A percentile compares a stretch with the other conserved stretches of the same genome.
Conservation (phyloP, 176 grass and related monocot species). For the Rhynchospora tenuis region DNA sequence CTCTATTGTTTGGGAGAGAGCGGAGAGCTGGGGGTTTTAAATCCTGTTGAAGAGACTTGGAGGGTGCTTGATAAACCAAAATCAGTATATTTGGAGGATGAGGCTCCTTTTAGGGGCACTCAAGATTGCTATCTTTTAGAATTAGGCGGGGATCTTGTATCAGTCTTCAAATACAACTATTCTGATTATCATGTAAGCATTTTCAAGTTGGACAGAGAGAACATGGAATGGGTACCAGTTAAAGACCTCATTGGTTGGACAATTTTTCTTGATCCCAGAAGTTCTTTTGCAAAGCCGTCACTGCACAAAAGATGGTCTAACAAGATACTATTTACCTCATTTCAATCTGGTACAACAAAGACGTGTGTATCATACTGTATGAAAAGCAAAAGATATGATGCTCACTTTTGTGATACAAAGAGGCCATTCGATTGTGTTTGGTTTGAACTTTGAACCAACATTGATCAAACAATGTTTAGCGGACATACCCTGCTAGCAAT, state of each 20-base stretch:
- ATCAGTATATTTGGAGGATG: background rate
- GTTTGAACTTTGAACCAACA: conserved; percentile 12
- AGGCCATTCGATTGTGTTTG: conserved; percentile 10
- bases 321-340: background rate
- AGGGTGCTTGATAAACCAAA: conserved; percentile 25
- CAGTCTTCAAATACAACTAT: background rate
- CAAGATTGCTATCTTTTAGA: background rate
- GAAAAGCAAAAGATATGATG: background rate
- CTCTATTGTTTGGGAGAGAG: conserved; percentile 13
- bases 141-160: background rate
- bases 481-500: too few relatives aligned
- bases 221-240: background rate
- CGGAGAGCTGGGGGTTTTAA: conserved; percentile 22
- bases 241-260: background rate
- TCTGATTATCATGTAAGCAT: background rate
- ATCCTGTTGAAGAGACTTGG: conserved; percentile 11
- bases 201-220: background rate
- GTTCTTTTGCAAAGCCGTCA: background rate
- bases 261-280: background rate
- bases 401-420: background rate
- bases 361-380: background rate
- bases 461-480: background rate
- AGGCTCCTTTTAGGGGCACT: background rate
- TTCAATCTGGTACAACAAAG: background rate
- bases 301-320: conserved; percentile 1